Percentiles rank a stretch among this genome's conserved stretches.
These are phyloP conservation scores for Apium graveolens DNA, from an alignment of 129 eudicot species.

Conservation along the genomic window DNA sequence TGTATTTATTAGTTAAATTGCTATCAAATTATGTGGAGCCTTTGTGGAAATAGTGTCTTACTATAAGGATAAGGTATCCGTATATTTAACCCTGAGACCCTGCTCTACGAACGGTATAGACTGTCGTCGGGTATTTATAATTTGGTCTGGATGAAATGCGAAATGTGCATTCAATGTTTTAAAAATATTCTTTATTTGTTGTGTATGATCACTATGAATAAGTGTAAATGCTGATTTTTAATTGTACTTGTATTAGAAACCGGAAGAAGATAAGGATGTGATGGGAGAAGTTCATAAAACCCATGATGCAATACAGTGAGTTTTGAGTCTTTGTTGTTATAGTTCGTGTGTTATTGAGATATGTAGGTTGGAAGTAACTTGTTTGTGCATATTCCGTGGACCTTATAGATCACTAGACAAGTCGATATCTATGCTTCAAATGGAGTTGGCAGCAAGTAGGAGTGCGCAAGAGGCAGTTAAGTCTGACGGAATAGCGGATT, in stretches of 20 bases:
- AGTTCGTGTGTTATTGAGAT: background rate
- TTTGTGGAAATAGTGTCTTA: background rate
- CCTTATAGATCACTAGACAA: constrained; percentile 64
- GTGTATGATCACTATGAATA: background rate
- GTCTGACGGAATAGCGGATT: constrained; percentile 17
- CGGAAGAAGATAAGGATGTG: constrained; percentile 44
- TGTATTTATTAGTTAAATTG: background rate
- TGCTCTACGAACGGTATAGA: background rate
- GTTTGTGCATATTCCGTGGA: constrained; percentile 18
- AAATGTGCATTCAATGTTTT: background rate
- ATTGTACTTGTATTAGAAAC: constrained; percentile 25
- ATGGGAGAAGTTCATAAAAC: constrained; percentile 73
- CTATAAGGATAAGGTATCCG: background rate
- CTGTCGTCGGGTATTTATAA: too few relatives aligned
- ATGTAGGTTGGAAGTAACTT: constrained; percentile 4
- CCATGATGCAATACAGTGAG: constrained; percentile 90
- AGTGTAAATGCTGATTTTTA: background rate
- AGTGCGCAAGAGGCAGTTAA: constrained; percentile 31
- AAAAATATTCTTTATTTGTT: background rate
- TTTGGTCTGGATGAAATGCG: background rate
- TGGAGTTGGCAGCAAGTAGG: constrained; percentile 63
- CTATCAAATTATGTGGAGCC: background rate
- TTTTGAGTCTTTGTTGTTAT: background rate
- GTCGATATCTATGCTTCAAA: constrained; percentile 74
- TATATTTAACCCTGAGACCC: background rate